Base-by-base conservation (phyloP, 768 basidiomycete species). In the Saitozyma sp. region DNA sequence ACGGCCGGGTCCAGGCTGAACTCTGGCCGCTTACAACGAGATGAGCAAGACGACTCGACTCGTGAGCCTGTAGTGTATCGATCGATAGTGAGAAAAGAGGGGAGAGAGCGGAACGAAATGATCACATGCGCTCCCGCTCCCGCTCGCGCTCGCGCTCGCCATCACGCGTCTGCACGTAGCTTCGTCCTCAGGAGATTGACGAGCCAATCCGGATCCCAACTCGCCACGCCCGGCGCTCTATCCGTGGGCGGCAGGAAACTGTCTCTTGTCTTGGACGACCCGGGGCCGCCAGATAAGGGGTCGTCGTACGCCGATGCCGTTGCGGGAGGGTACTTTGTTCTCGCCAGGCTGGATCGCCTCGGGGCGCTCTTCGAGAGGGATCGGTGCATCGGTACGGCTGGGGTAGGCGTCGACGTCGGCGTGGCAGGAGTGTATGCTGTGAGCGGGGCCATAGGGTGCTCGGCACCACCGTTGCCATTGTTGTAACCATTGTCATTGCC, bases 131-230 rank as follows among this genome's bases (percentile, higher is more conserved):
- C 29, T 29, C 29, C 29, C 29, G 29, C 29, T 29, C 29, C 2
- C 29, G 29, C 29, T 29, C 29, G 29, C 29, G 29, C 29, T 29
- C 29, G 29, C 5, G 29, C 29, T 2, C 2, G 29, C 5, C 29
- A 29, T 29, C 29, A 72, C 41, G 66, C 62, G 11, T 70, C 69
- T 19, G 71, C 68, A 45, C 67, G 54, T 45, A 73, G 50, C 54
- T 67, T 76, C n/a, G 53, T 69, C 52, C 69, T 61, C 17, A 78
- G 58, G 3, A 78, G 50, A 10, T 61, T 43, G 58, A 70, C 63
- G 19, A 78, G 56, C 77, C 77, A 78, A 50, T 78, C 77, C 11
- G 68, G 63, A 56, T 76, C 73, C 75, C 75, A 76, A 50, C 50
- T 59, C 16, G 64, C 74, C 38, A 75, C 72, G 3, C 74, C 73